Conservation (phyloP, 129 eudicot species). For the Calendula officinalis region DNA sequence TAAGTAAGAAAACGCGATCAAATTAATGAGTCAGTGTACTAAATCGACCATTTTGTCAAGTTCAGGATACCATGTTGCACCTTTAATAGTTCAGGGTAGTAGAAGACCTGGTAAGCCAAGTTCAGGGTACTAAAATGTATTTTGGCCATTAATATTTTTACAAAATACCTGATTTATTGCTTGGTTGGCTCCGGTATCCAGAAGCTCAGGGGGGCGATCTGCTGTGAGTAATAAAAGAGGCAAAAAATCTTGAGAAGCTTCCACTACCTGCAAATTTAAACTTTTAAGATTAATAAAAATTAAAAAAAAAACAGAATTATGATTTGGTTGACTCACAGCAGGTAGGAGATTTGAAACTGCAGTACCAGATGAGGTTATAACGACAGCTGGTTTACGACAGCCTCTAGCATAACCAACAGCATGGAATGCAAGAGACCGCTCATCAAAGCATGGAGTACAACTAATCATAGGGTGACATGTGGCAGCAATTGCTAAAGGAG, state of each 20-base stretch:
- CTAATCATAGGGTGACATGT: conserved; percentile 74
- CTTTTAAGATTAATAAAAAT: not conserved
- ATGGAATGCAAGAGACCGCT: conserved; percentile 93
- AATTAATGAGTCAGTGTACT: no score
- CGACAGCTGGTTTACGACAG: conserved; percentile 77
- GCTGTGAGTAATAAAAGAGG: conserved; percentile 88
- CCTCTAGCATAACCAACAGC: conserved; percentile 95
- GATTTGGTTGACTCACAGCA: conserved; percentile 61
- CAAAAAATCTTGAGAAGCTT: conserved; percentile 92
- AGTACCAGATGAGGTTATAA: conserved; percentile 96
- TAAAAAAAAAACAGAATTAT: not conserved
- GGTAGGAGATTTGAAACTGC: conserved; percentile 97
- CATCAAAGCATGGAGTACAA: conserved; percentile 81
- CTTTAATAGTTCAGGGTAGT: no score
- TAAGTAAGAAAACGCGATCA: no score
- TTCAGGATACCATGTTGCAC: no score
- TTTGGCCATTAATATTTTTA: no score
- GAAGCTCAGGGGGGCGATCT: conserved; percentile 94
- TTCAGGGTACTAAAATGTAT: no score
- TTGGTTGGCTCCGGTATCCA: conserved; percentile 92
- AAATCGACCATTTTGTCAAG: no score
- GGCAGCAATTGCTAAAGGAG: conserved; percentile 96
- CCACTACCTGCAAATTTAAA: conserved; percentile 64
- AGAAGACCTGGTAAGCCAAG: no score
- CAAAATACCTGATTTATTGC: conserved; percentile 77